Base-by-base conservation (phyloP, 306 rosid species). In the Vigna trinervia region DNA sequence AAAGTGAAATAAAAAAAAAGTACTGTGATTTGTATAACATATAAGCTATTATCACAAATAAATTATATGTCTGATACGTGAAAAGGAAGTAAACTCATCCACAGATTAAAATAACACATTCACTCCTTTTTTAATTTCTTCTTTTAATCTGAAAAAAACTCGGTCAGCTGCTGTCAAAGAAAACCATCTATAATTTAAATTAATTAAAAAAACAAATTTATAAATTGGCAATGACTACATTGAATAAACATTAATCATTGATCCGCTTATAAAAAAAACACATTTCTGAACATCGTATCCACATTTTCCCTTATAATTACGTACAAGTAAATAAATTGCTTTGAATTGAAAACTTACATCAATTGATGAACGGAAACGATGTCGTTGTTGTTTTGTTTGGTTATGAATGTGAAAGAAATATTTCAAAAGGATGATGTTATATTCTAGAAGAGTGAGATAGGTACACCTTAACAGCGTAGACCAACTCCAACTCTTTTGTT, bases 381-480 rank as follows among this genome's bases (percentile, higher is more conserved):
- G 15, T 11, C 13, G 67, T 41, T 47, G 4, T 32, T 52, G 17
- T 38, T 64, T 30, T 30, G 14, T 17, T 74, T n/a, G 26, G 8
- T 62, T n/a, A 62, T 36, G 13, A 36, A 62, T 36, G 45, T 22
- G 14, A 41, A 30, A 30, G 12, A 76, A 74, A 65, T 8, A 68
- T 67, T 59, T 69, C 61, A 46, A 69, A 58, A 5, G 32, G 23
- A 52, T 53, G 74, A 58, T 45, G 19, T 14, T 22, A 8, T 47
- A 17, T 78, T 78, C 82, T 59, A 78, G 82, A 78, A 78, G 77
- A 70, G 6, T 32, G 50, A 78, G 47, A 70, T 22, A 47, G 48
- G 56, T 26, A 15, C 48, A 15, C 3, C 43, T 17, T 10, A 17
- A 41, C 53, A 20, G 5, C 69, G 17, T 34, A 23, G 10, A 11